Base-by-base conservation (phyloP, 2,329 filamentous ascomycete species). In the Ophiognomonia clavigignenti-juglandacearum region DNA sequence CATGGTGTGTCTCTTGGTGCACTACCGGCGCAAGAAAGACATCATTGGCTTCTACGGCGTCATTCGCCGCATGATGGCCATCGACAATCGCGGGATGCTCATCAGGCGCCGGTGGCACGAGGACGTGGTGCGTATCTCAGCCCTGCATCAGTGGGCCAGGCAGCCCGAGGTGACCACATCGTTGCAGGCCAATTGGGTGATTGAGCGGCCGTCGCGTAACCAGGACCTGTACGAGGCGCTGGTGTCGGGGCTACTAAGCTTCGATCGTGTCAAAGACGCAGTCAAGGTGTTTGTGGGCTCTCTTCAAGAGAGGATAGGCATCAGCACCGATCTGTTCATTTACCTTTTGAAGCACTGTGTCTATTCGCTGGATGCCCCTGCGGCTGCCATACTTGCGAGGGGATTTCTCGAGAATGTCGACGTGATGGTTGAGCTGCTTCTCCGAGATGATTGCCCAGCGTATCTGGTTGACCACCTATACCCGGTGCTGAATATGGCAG, bases 1-100 rank as follows among this genome's bases (percentile, higher is more conserved):
- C 0, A 63, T 72, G 19, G 61, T 71, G 6, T 74, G 70, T 47
- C 61, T 80, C 16, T 56, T 81, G 18, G 69, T 73, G 38, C 76
- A 80, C 53, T 75, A 74, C 56, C 70, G 67, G 31, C 59, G 57
- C 6, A 65, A 62, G 6, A 60, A 64, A 2, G 68, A 76, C 35
- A 53, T 69, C 2, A 56, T 66, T 6, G 63, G 64, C 10, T 73
- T 79, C 46, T 64, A 73, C 27, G 61, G 64, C n/a, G 56, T 71
- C 0, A 56, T 78, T 32, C 63, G 67, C 14, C 70, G 72, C 34
- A 63, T 80, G 50, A 65, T 71, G 16, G 75, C 71, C 1, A 50
- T 64, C 4, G 70, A 77, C 43, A 24, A 53, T 3, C 59, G 59
- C 29, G 73, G 72, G 13, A 58, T 67, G 42, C 67, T 69, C 37